Conservation (phyloP, 306 rosid genomes). For the Herpetospermum pedunculosum region DNA sequence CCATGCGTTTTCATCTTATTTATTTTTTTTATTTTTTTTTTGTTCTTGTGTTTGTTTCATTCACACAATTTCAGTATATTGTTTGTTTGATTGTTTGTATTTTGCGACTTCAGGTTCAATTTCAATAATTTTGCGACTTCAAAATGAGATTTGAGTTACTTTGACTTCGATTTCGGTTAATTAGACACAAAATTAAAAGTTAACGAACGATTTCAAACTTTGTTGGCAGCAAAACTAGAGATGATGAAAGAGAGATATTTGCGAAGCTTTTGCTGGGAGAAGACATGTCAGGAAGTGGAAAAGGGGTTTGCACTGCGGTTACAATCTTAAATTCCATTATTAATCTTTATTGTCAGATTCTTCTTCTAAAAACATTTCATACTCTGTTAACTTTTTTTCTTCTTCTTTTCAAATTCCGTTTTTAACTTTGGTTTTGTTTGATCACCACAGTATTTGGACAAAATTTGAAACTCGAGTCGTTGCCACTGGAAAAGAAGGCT, state of each 20-base stretch:
- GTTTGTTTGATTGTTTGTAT: no score
- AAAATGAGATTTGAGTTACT: no score
- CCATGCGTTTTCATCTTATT: no score
- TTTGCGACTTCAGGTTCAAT: no score
- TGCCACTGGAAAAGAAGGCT: constrained; percentile 74
- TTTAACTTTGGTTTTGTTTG: constrained; percentile 1
- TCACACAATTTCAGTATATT: no score
- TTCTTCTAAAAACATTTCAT: no score
- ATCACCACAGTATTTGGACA: constrained; percentile 91
- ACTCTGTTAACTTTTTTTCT: not conserved
- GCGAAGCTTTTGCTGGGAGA: constrained; percentile 86
- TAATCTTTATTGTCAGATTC: constrained; percentile 70
- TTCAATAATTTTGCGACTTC: no score
- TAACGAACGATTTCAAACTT: no score
- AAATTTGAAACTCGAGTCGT: constrained; percentile 68
- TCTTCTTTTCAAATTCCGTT: not conserved
- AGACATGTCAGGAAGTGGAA: constrained; percentile 98
- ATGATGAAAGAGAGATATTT: constrained; percentile 79
- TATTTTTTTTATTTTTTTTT: no score
- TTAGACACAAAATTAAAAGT: no score
- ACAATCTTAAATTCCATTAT: constrained; percentile 85
- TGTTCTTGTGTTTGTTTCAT: no score
- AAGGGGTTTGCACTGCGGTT: constrained; percentile 91
- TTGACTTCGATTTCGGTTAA: no score
- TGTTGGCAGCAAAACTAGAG: constrained; percentile 55